Conservation (phyloP, 129 eudicot genomes). For the Saussurea involucrata region DNA sequence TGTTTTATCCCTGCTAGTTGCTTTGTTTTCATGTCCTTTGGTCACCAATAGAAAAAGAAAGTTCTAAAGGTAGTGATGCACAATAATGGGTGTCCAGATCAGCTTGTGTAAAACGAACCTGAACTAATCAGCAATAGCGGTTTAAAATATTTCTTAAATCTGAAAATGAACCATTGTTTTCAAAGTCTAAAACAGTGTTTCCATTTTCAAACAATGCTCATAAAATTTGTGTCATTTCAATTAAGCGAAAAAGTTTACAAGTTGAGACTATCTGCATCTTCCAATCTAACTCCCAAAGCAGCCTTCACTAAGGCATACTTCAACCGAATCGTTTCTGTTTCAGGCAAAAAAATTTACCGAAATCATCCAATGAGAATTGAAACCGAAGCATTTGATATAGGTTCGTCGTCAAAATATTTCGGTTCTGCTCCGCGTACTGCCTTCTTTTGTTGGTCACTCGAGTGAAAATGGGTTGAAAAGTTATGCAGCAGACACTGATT, state of each 20-base stretch:
- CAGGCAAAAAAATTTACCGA: neutral
- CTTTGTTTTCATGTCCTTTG: too few species aligned
- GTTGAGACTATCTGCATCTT: neutral
- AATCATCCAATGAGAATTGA: neutral
- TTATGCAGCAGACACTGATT: conserved; percentile 40
- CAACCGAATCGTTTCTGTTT: neutral
- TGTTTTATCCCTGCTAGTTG: too few species aligned
- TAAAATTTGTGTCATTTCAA: neutral
- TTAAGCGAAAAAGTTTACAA: neutral
- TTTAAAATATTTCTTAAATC: too few species aligned
- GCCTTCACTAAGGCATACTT: neutral
- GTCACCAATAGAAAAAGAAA: too few species aligned
- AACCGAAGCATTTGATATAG: neutral
- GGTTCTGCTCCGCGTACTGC: neutral
- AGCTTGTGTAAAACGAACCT: too few species aligned
- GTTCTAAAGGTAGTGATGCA: too few species aligned
- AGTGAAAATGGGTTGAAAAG: neutral
- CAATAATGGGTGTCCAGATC: too few species aligned
- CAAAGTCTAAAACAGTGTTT: neutral
- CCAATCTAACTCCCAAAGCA: neutral
- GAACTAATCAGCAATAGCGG: too few species aligned
- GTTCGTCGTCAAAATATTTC: neutral
- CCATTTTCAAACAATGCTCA: too few species aligned
- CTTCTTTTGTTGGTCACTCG: neutral
- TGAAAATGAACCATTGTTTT: too few species aligned